These are phyloP conservation scores for Podila horticola DNA, from an alignment of 192 early-diverging fungal species.

Conservation along the genomic window DNA sequence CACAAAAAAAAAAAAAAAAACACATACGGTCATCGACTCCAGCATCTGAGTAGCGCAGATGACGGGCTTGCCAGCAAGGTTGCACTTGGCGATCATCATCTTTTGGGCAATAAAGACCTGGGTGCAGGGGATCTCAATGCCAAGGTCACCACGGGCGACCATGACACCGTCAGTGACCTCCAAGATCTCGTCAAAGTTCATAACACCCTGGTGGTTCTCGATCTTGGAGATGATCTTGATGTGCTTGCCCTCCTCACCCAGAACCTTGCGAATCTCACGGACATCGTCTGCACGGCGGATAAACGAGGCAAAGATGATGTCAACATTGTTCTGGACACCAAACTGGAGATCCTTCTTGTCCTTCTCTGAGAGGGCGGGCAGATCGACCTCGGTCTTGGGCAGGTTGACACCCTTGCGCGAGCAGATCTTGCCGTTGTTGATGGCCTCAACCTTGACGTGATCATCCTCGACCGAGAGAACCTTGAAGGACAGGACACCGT, in stretches of 20 bases:
- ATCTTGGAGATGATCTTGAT: slow-evolving; percentile 99
- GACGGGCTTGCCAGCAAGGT: slow-evolving; percentile 95
- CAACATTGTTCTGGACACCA: slow-evolving; percentile 93
- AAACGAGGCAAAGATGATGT: slow-evolving; percentile 96
- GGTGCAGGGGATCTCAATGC: slow-evolving; percentile 96
- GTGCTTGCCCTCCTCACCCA: slow-evolving; percentile 80
- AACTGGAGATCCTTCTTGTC: slow-evolving; percentile 92
- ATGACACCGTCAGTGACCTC: slow-evolving; percentile 95
- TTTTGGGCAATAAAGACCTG: slow-evolving; percentile 95
- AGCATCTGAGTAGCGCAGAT: slow-evolving; percentile 99
- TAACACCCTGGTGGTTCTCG: slow-evolving; percentile 96
- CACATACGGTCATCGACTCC: slow-evolving; percentile 87
- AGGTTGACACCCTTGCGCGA: slow-evolving; percentile 97
- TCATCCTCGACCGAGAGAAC: slow-evolving; percentile 83
- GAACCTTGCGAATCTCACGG: slow-evolving; percentile 84
- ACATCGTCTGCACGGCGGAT: slow-evolving; percentile 95
- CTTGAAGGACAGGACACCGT: slow-evolving; percentile 95
- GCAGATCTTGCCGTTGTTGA: slow-evolving; percentile 89
- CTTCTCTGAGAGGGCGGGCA: slow-evolving; percentile 96
- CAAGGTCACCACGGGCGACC: slow-evolving; percentile 98
- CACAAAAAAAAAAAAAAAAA: background rate
- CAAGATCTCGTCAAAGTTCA: slow-evolving; percentile 99
- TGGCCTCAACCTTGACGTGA: slow-evolving; percentile 71
- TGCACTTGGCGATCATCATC: slow-evolving; percentile 99
- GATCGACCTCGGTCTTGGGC: slow-evolving; percentile 90